Conservation (phyloP, 2,329 filamentous ascomycete genomes). For the Emergomyces orientalis region DNA sequence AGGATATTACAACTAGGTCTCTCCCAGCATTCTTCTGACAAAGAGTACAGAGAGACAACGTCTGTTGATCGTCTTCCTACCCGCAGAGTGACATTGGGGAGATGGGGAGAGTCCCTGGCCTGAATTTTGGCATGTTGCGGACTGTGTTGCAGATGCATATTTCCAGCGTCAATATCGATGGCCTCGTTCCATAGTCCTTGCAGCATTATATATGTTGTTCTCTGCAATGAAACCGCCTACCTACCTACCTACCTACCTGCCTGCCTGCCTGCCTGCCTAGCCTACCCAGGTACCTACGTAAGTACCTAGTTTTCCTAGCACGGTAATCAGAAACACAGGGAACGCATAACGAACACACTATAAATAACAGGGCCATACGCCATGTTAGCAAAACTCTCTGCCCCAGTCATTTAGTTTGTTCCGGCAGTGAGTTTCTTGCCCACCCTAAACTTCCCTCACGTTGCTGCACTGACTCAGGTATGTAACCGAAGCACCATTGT, state of each 20-base stretch:
- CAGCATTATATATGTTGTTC: too few species aligned
- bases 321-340: too few species aligned
- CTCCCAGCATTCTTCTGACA: background rate
- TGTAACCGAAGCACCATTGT: too few species aligned
- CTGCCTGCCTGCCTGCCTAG: background rate
- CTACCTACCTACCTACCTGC: too few species aligned
- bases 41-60: background rate
- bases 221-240: too few species aligned
- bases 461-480: too few species aligned
- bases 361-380: background rate
- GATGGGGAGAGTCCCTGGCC: background rate
- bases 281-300: background rate
- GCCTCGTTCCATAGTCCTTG: too few species aligned
- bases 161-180: too few species aligned
- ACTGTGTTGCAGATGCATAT: too few species aligned
- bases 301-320: background rate
- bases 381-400: background rate
- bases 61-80: background rate
- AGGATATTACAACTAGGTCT: background rate
- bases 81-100: background rate
- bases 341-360: background rate
- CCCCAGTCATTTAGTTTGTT: too few species aligned
- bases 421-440: too few species aligned
- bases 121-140: background rate
- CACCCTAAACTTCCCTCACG: too few species aligned